phyloP scores from a whole-genome alignment of 2,329 filamentous ascomycete species.

The Amesomyces nigricolor region DNA sequence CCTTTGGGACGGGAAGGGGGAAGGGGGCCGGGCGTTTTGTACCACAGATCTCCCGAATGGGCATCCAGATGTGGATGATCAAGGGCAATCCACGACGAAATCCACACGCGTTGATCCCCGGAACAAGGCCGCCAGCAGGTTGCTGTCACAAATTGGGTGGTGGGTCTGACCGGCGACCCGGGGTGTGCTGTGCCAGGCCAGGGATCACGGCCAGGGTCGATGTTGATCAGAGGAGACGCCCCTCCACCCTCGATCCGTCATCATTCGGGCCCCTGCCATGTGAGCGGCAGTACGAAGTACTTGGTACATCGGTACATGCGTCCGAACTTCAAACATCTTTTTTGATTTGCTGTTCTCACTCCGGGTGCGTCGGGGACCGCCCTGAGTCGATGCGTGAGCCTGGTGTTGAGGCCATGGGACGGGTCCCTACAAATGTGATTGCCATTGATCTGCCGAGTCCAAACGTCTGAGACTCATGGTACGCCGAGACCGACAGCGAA shows the following conservation, averaged over 20 bases:
- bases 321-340: slow-evolving; percentile 38
- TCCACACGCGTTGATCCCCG: slow-evolving; percentile 39
- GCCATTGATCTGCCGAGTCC: slow-evolving; percentile 36
- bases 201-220: slow-evolving; percentile 33
- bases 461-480: slow-evolving; percentile 35
- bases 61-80: slow-evolving; percentile 41
- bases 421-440: slow-evolving; percentile 24
- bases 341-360: slow-evolving; percentile 37
- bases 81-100: slow-evolving; percentile 41
- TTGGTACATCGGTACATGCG: slow-evolving; percentile 30
- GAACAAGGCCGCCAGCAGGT: slow-evolving; percentile 35
- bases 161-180: slow-evolving; percentile 38
- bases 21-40: slow-evolving; percentile 29
- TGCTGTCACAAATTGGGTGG: slow-evolving; percentile 50
- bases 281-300: slow-evolving; percentile 7
- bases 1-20: slow-evolving; percentile 36
- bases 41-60: slow-evolving; percentile 43
- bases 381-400: slow-evolving; percentile 28
- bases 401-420: slow-evolving; percentile 20
- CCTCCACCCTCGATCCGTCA: slow-evolving; percentile 5
- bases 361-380: slow-evolving; percentile 35
- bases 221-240: slow-evolving; percentile 26
- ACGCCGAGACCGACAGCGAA: slow-evolving; percentile 8
- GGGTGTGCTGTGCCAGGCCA: slow-evolving; percentile 34
- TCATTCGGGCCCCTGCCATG: slow-evolving; percentile 7